These are phyloP conservation scores for Fusarium burgessii DNA, from an alignment of 2,329 filamentous ascomycete genomes.

Conservation along the genomic window DNA sequence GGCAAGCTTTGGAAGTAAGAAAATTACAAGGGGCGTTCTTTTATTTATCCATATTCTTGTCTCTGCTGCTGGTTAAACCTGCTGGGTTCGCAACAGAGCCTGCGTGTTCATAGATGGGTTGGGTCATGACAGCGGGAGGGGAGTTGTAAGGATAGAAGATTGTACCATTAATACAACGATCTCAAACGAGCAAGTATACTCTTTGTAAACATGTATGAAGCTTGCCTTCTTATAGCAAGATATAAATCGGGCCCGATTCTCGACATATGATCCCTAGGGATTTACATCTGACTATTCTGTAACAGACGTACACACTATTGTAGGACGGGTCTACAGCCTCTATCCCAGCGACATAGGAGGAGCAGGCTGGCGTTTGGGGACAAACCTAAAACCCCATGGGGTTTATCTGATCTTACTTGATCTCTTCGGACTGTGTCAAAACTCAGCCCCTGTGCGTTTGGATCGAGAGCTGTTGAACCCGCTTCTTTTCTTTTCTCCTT, in stretches of 20 bases:
- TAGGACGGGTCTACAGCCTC: too few species aligned
- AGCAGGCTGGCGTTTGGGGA: neutral
- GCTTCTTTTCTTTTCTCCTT: neutral
- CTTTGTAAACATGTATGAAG: neutral
- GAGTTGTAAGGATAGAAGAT: slow-evolving; percentile 53
- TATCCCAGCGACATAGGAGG: too few species aligned
- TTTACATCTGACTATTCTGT: neutral
- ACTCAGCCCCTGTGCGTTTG: too few species aligned
- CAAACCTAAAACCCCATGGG: too few species aligned
- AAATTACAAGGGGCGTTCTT: slow-evolving; percentile 31
- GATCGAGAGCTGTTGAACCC: neutral
- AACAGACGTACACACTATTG: too few species aligned
- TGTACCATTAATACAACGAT: slow-evolving; percentile 48
- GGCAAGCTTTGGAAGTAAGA: slow-evolving; percentile 78
- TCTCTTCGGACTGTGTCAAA: neutral
- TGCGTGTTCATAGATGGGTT: slow-evolving; percentile 46
- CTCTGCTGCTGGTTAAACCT: slow-evolving; percentile 41
- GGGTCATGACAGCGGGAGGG: slow-evolving; percentile 44
- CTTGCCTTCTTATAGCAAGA: too few species aligned
- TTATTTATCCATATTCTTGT: slow-evolving; percentile 40
- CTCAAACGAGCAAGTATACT: slow-evolving; percentile 21
- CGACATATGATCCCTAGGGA: too few species aligned
- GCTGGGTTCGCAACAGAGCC: slow-evolving; percentile 34
- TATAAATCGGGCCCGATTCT: too few species aligned
- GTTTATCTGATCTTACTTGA: neutral